phyloP scores from a whole-genome alignment of 495 filamentous ascomycete genomes.

The Pyrenopolyporus hunteri region DNA sequence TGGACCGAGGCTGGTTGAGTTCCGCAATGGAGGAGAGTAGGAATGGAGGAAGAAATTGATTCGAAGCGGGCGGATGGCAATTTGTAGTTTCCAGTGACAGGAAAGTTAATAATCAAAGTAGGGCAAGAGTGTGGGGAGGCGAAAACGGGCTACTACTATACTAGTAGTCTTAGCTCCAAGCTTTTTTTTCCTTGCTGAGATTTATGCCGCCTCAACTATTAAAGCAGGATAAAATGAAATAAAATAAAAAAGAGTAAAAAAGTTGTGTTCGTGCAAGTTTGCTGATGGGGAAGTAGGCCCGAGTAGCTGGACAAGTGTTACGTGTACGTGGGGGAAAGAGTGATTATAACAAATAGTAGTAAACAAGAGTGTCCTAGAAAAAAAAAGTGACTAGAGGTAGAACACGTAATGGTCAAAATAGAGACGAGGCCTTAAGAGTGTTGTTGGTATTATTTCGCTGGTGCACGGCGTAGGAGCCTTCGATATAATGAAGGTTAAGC shows the following conservation, averaged over 20 bases:
- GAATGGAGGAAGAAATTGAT: constrained; percentile 23
- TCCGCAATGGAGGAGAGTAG: constrained; percentile 23
- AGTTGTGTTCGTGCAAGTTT: neutral
- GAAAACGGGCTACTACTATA: constrained; percentile 21
- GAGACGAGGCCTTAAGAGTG: neutral
- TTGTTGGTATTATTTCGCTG: neutral
- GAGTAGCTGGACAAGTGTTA: too few species aligned
- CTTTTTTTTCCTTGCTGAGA: constrained; percentile 10
- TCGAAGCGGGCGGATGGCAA: constrained; percentile 37
- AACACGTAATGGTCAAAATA: too few species aligned
- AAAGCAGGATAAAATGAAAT: neutral
- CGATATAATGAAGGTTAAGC: constrained; percentile 5
- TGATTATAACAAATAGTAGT: neutral
- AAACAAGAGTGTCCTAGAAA: neutral
- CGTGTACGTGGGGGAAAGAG: neutral
- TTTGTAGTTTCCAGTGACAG: constrained; percentile 43
- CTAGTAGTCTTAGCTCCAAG: constrained; percentile 20
- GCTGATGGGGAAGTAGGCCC: neutral
- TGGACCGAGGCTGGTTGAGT: constrained; percentile 10
- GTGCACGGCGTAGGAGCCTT: neutral
- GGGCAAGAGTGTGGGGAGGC: constrained; percentile 38
- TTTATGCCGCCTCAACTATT: constrained; percentile 31
- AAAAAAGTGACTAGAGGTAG: too few species aligned
- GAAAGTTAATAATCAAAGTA: constrained; percentile 40
- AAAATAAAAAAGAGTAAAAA: neutral